These are phyloP conservation scores for Xylaria sp. DNA, from an alignment of 2,329 filamentous ascomycete species.

Conservation along the genomic window DNA sequence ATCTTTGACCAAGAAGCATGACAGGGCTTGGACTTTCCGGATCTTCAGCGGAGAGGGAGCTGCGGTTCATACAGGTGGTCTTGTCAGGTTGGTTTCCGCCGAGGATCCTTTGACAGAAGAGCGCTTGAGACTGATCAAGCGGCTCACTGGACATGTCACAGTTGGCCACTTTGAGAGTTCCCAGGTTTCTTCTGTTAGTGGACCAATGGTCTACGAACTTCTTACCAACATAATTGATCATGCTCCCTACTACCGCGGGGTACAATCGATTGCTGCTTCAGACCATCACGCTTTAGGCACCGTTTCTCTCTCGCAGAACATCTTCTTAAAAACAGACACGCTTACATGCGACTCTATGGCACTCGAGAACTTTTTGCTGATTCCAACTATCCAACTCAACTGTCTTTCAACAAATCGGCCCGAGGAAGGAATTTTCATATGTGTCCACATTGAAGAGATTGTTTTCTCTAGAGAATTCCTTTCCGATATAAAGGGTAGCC, in stretches of 20 bases:
- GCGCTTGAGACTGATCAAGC: slow-evolving; percentile 14
- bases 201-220: slow-evolving; percentile 15
- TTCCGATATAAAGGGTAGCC: neutral
- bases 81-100: neutral
- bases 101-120: slow-evolving; percentile 13
- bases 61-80: slow-evolving; percentile 6
- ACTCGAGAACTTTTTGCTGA: neutral
- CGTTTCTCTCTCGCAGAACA: slow-evolving; percentile 4
- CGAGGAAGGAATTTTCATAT: neutral
- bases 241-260: slow-evolving; percentile 15
- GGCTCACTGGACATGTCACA: neutral
- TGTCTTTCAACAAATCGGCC: neutral
- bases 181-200: slow-evolving; percentile 3
- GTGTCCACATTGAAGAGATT: neutral
- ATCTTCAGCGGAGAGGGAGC: slow-evolving; percentile 1
- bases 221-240: slow-evolving; percentile 7
- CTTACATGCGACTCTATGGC: neutral
- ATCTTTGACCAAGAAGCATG: neutral
- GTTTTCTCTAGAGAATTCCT: neutral
- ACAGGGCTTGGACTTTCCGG: slow-evolving; percentile 7
- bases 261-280: neutral
- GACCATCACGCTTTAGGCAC: neutral
- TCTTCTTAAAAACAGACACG: neutral
- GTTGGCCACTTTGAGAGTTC: neutral
- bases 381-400: neutral